Evolutionary conservation across 2,329 filamentous ascomycete species (phyloP).

Genomic region (Colletotrichum cordylinicola): DNA sequence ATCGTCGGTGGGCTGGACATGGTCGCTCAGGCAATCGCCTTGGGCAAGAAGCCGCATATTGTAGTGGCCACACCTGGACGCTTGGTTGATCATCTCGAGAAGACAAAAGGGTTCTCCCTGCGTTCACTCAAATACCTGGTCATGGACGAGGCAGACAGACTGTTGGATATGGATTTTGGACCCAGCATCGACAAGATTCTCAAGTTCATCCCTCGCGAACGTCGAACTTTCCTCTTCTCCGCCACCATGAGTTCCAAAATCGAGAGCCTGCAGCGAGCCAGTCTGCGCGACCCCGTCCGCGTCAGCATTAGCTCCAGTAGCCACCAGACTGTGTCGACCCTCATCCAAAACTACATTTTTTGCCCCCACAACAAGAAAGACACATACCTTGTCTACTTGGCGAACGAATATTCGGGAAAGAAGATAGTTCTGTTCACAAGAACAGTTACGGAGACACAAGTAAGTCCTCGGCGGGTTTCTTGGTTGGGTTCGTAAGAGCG

Average conservation of each 20-base stretch:
- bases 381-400: constrained; percentile 82
- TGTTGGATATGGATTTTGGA: constrained; percentile 94
- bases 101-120: constrained; percentile 94
- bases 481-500: background rate
- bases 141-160: constrained; percentile 92
- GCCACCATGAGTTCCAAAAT: constrained; percentile 95
- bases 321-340: constrained; percentile 89
- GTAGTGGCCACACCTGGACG: constrained; percentile 67
- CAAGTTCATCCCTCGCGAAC: constrained; percentile 80
- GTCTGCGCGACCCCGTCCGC: constrained; percentile 81
- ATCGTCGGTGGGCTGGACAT: constrained; percentile 96
- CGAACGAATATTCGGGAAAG: constrained; percentile 88
- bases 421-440: constrained; percentile 89
- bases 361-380: constrained; percentile 89
- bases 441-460: constrained; percentile 83
- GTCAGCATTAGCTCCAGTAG: constrained; percentile 83
- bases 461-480: background rate
- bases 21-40: constrained; percentile 87
- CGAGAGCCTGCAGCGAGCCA: constrained; percentile 89
- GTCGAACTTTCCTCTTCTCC: constrained; percentile 87
- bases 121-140: constrained; percentile 85
- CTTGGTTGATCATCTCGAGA: constrained; percentile 82
- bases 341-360: constrained; percentile 87
- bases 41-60: constrained; percentile 96
- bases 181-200: constrained; percentile 92